phyloP scores from a whole-genome alignment of 352 stramenopile species.

The Phytophthora macrochlamydospora region DNA sequence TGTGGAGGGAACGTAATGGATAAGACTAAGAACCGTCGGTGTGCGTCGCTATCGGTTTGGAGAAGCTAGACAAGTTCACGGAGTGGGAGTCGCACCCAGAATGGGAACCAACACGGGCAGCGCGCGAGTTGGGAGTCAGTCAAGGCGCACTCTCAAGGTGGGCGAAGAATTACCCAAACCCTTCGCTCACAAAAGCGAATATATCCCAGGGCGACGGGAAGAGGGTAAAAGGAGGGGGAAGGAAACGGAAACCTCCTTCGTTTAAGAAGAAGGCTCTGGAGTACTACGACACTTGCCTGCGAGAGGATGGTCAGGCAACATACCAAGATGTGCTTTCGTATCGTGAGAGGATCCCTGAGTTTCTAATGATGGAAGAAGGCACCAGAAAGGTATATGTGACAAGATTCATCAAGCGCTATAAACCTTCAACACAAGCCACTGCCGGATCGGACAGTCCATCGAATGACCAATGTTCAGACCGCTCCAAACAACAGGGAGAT shows the following conservation, averaged over 20 bases:
- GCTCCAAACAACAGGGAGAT: neutral
- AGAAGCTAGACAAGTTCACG: neutral
- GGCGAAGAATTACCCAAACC: neutral
- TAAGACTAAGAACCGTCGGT: neutral
- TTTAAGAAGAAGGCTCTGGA: neutral
- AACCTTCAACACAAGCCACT: neutral
- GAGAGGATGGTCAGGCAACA: neutral
- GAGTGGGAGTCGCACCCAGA: neutral
- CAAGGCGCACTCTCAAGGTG: neutral
- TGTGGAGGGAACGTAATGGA: neutral
- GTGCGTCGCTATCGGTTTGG: neutral
- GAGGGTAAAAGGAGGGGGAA: neutral
- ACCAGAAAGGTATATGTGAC: neutral
- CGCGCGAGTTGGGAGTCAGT: neutral
- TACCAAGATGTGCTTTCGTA: neutral
- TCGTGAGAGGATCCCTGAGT: neutral
- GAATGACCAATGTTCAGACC: neutral
- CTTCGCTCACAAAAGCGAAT: neutral
- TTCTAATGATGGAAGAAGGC: neutral
- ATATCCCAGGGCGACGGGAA: neutral
- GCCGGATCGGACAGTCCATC: neutral
- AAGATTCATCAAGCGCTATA: neutral
- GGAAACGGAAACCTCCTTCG: neutral
- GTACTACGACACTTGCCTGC: neutral
- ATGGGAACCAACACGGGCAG: neutral